Evolutionary conservation across 139 green algal genomes (phyloP), one percentile per base, ranked within the genome.

Genomic region (Pleodorina starrii): DNA sequence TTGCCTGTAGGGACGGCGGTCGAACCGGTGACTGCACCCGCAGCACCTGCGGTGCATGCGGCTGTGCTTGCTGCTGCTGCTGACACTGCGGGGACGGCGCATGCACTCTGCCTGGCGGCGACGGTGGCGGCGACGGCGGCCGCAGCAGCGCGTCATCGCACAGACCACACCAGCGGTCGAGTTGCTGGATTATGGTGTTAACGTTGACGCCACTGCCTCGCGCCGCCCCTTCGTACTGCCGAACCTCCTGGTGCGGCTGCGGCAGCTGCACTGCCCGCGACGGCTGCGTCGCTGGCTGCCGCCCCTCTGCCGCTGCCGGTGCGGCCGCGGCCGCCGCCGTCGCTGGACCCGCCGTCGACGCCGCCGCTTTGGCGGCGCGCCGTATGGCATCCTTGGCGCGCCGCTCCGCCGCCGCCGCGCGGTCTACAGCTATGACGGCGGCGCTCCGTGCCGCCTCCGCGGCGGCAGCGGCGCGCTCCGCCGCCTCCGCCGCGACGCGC

Each of bases 151-250:
- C 66, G 21, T 77, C 68, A 29, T 88, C 82, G 35, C 46, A 71
- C 44, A 88, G 82, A 2, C 82, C 66, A 43, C 82, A 88, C 82
- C 82, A 88, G 1, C 66, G 44, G 35, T 88, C 66, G 32, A 88
- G 66, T 44, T 88, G 82, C 19, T 69, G 32, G 1, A 88, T 51
- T n/a, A 88, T 88, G 23, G 63, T 76, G 68, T 79, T 88, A 16
- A 88, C 82, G 19, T 88, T 88, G 23, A 79, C 46, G n/a, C 82
- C 63, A 0, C 21, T 17, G 66, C 66, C 66, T 25, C 63, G 63
- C 2, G 57, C 66, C 0, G 82, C 48, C 1, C 82, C 82, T 1
- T 5, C 66, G 66, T 88, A 88, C 82, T 25, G 43, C 60, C 14
- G 29, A 17, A 88, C 63, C 0, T 6, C 40, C 14, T 57, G 23